Conservation (phyloP, 1,284 basidiomycete species). For the Malassezia pachydermatis region DNA sequence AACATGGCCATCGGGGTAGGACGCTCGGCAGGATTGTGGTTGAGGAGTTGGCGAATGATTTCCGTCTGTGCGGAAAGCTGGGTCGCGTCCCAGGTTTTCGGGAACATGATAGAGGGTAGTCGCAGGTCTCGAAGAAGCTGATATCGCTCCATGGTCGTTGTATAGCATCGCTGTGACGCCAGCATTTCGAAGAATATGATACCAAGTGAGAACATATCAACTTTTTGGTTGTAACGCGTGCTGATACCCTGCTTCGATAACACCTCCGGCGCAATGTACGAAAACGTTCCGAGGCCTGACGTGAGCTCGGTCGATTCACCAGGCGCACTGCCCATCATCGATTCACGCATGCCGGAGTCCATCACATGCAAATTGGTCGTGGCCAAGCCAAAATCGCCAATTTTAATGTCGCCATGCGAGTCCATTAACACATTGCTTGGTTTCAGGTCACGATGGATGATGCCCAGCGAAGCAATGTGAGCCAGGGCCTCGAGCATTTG, state of each 20-base stretch:
- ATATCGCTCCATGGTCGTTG: slow-evolving; percentile 77
- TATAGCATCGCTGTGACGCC: slow-evolving; percentile 57
- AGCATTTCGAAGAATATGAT: slow-evolving; percentile 99
- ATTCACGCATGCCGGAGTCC: slow-evolving; percentile 50
- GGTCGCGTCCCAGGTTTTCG: slow-evolving; percentile 57
- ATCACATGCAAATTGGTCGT: slow-evolving; percentile 39
- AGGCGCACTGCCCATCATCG: slow-evolving; percentile 54
- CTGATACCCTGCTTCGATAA: slow-evolving; percentile 51
- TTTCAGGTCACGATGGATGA: slow-evolving; percentile 70
- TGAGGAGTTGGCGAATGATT: slow-evolving; percentile 72
- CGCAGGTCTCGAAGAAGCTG: slow-evolving; percentile 69
- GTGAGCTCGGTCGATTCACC: slow-evolving; percentile 60
- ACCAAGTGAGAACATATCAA: slow-evolving; percentile 85
- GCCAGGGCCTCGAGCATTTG: slow-evolving; percentile 75
- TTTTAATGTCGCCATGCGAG: slow-evolving; percentile 70
- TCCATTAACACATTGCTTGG: slow-evolving; percentile 45
- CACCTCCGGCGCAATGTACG: slow-evolving; percentile 77
- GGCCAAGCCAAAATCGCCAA: slow-evolving; percentile 84
- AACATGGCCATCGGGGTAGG: slow-evolving; percentile 76
- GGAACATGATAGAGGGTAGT: slow-evolving; percentile 64
- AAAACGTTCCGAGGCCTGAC: slow-evolving; percentile 68
- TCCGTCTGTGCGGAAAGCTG: slow-evolving; percentile 53
- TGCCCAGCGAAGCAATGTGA: slow-evolving; percentile 74
- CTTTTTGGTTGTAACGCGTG: slow-evolving; percentile 63
- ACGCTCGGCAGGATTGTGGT: slow-evolving; percentile 70